Conservation (phyloP, 306 rosid species). For the Pterocarpus santalinus region DNA sequence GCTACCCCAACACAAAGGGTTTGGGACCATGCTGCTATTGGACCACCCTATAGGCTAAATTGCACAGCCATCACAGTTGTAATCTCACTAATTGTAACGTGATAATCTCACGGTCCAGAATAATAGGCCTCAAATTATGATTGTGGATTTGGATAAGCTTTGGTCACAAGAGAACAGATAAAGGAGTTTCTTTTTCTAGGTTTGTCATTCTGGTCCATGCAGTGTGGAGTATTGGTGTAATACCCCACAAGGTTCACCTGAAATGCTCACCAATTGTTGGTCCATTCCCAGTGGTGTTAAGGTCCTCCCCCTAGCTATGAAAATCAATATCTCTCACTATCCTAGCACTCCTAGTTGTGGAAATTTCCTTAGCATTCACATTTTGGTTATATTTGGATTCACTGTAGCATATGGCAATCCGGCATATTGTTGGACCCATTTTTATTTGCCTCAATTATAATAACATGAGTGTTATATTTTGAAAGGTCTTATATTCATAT, state of each 20-base stretch:
- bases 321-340: conserved; percentile 37
- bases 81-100: conserved; percentile 20
- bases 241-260: conserved; percentile 52
- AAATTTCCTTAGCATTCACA: conserved; percentile 33
- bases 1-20: conserved; percentile 20
- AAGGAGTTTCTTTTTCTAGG: conserved; percentile 18
- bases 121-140: too few relatives aligned
- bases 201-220: conserved; percentile 47
- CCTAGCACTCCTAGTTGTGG: conserved; percentile 35
- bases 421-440: conserved; percentile 8
- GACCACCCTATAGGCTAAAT: conserved; percentile 60
- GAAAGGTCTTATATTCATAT: neutral
- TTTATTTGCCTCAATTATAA: conserved; percentile 1
- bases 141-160: conserved; percentile 47
- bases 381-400: conserved; percentile 36
- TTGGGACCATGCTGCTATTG: conserved; percentile 65
- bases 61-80: conserved; percentile 47
- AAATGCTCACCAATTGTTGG: conserved; percentile 48
- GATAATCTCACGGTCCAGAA: conserved; percentile 25
- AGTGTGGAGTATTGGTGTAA: neutral
- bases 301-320: conserved; percentile 46
- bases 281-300: conserved; percentile 51
- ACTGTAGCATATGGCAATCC: conserved; percentile 6
- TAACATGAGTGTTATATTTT: neutral
- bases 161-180: conserved; percentile 6